phyloP scores from a whole-genome alignment of 768 basidiomycete species.

The Tricholoma terreum region DNA sequence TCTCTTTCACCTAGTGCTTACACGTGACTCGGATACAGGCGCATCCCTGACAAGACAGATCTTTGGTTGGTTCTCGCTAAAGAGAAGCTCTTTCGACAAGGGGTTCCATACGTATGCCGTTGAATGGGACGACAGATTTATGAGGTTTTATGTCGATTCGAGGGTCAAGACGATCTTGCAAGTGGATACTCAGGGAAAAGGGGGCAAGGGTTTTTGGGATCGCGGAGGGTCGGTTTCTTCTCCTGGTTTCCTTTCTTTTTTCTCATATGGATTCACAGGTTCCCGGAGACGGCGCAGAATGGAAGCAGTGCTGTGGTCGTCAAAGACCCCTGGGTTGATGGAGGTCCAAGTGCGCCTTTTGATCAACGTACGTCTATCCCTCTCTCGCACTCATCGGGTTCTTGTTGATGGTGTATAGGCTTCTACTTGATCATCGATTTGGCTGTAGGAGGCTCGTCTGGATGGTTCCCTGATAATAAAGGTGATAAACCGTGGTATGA shows the following conservation, averaged over 20 bases:
- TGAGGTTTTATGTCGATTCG: constrained; percentile 76
- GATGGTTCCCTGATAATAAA: constrained; percentile 83
- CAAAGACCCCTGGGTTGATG: constrained; percentile 61
- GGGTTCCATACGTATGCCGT: constrained; percentile 71
- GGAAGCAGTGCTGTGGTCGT: constrained; percentile 55
- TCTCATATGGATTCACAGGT: constrained; percentile 30
- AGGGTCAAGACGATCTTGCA: constrained; percentile 62
- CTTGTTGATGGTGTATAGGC: constrained; percentile 42
- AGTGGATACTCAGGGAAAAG: constrained; percentile 48
- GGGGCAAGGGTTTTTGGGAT: constrained; percentile 58
- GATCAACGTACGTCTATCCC: constrained; percentile 60
- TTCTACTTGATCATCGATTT: constrained; percentile 80
- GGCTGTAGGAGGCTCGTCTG: constrained; percentile 78
- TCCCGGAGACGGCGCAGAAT: constrained; percentile 61
- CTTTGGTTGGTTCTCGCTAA: constrained; percentile 53
- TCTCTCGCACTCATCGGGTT: constrained; percentile 22
- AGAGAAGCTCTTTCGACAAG: constrained; percentile 47
- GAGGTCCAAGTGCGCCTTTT: constrained; percentile 68
- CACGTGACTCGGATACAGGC: constrained; percentile 4
- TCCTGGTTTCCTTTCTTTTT: constrained; percentile 37
- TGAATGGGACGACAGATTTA: constrained; percentile 73
- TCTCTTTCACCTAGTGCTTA: not conserved
- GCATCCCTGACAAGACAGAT: constrained; percentile 16
- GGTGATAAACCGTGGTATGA: constrained; percentile 81
- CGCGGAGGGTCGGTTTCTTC: constrained; percentile 41